These are phyloP conservation scores for Cochlearia excelsa DNA, from an alignment of 345 rosid species.

Conservation along the genomic window DNA sequence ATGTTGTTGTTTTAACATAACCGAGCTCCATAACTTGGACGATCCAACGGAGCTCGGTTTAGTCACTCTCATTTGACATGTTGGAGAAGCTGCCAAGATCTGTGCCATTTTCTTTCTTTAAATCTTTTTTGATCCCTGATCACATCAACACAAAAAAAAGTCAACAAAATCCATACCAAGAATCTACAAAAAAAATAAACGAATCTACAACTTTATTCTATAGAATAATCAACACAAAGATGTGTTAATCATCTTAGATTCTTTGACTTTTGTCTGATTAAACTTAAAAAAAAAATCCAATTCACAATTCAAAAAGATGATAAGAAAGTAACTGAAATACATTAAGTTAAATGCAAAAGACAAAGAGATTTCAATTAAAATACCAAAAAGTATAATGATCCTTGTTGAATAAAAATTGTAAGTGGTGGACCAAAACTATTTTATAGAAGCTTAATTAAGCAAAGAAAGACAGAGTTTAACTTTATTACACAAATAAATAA, in stretches of 20 bases:
- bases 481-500: neutral
- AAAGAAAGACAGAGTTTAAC: slow-evolving; percentile 24
- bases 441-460: slow-evolving; percentile 7
- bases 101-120: slow-evolving; percentile 59
- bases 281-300: neutral
- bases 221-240: neutral
- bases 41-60: slow-evolving; percentile 47
- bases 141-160: neutral
- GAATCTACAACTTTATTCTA: neutral
- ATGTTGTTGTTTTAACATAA: slow-evolving; percentile 57
- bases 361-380: slow-evolving; percentile 24
- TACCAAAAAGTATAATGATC: slow-evolving; percentile 24
- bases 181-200: neutral
- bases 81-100: slow-evolving; percentile 69
- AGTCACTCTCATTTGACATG: slow-evolving; percentile 70
- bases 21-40: slow-evolving; percentile 62
- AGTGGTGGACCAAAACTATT: slow-evolving; percentile 29
- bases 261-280: neutral
- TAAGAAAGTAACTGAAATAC: neutral
- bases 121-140: slow-evolving; percentile 31
- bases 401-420: neutral
- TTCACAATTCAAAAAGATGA: too few relatives aligned
- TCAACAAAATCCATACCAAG: slow-evolving; percentile 2
- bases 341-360: slow-evolving; percentile 11
- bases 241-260: neutral